Evolutionary conservation across 306 rosid species (phyloP).

Genomic region (Spatholobus suberectus): DNA sequence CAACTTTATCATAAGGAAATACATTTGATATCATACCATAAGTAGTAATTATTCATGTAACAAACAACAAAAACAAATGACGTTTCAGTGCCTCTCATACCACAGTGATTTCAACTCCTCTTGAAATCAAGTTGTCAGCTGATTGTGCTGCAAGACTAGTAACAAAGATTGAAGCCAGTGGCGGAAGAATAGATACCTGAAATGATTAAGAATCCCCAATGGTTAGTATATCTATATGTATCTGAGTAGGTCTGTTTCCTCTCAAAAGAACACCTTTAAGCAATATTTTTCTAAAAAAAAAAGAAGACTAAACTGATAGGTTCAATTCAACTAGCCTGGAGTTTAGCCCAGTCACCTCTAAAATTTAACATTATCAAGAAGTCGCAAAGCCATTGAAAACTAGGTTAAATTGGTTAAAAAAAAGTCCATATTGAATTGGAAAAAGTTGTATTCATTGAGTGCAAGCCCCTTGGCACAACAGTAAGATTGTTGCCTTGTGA

Average conservation of each 20-base stretch:
- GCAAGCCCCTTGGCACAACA: not conserved
- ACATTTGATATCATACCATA: constrained; percentile 26
- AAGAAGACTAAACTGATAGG: not conserved
- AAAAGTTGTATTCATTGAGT: not conserved
- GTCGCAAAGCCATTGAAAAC: constrained; percentile 3
- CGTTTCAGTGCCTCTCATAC: constrained; percentile 54
- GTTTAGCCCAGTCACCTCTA: not conserved
- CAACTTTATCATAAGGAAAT: not conserved
- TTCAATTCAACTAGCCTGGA: not conserved
- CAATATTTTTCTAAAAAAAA: not conserved
- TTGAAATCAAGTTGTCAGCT: constrained; percentile 87
- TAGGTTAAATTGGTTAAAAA: not conserved
- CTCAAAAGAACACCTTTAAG: constrained; percentile 3
- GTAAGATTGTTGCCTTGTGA: not conserved
- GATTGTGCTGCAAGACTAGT: constrained; percentile 76
- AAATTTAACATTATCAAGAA: constrained; percentile 1
- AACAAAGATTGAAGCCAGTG: constrained; percentile 82
- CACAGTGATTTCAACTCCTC: constrained; percentile 87
- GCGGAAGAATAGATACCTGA: constrained; percentile 97
- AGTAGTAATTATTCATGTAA: not conserved
- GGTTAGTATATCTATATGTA: constrained; percentile 1
- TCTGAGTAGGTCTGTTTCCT: not conserved
- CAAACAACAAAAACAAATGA: constrained; percentile 11
- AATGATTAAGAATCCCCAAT: constrained; percentile 31
- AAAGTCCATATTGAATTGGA: not conserved